Evolutionary conservation across 306 rosid species (phyloP).

Genomic region (Rosa multiflora): DNA sequence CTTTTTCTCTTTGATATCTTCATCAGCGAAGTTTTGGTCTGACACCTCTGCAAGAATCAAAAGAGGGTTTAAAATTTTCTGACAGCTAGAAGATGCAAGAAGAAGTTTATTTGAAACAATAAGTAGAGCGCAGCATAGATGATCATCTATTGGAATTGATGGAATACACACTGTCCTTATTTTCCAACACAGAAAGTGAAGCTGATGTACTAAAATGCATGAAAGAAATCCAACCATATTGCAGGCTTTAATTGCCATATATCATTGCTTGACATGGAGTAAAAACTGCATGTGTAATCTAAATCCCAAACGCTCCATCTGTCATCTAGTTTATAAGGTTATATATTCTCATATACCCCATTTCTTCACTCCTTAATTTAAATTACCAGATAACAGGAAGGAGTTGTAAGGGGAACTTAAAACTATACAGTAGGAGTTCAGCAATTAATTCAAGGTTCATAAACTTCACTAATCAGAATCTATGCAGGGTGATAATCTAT

Average conservation of each 20-base stretch:
- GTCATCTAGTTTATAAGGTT: background rate
- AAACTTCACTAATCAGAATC: background rate
- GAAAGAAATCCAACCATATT: background rate
- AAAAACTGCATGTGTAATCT: background rate
- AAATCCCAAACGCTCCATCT: background rate
- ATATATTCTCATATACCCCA: background rate
- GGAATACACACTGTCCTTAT: background rate
- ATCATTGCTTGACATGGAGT: background rate
- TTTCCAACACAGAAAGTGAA: background rate
- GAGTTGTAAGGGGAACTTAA: background rate
- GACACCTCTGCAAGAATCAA: slow-evolving; percentile 54
- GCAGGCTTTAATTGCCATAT: background rate
- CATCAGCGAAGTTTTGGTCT: slow-evolving; percentile 75
- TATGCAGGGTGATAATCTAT: background rate
- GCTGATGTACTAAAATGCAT: background rate
- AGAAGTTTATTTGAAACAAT: background rate
- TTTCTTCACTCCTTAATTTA: background rate
- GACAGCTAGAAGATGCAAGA: background rate
- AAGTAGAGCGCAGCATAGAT: background rate
- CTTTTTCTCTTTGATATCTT: slow-evolving; percentile 33
- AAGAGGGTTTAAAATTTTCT: background rate
- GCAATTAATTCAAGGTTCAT: background rate
- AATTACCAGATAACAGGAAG: background rate
- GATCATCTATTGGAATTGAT: background rate
- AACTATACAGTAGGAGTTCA: background rate